Percentiles rank a stretch among this genome's conserved stretches.
Evolutionary conservation across 139 green algal species (phyloP).

Genomic region (Bryopsis sp.): DNA sequence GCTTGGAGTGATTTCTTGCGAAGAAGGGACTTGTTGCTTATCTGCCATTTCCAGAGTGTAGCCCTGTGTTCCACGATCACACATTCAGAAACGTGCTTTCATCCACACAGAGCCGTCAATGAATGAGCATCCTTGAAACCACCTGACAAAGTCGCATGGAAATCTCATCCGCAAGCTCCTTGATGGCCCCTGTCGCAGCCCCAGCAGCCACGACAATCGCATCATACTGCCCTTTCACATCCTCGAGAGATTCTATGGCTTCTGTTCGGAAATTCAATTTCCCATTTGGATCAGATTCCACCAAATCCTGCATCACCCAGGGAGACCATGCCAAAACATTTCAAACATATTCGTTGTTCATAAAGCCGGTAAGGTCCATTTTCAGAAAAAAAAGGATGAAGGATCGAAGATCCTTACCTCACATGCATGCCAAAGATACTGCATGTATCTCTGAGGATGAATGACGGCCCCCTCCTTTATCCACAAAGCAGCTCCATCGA

Average conservation of each 20-base stretch:
- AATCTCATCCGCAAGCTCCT: neutral
- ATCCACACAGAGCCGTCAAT: too few species aligned
- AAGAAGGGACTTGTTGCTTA: slow-evolving; percentile 5
- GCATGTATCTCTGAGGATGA: neutral
- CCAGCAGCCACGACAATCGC: slow-evolving; percentile 13
- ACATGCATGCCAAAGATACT: slow-evolving; percentile 3
- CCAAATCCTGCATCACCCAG: neutral
- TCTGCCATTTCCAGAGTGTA: neutral
- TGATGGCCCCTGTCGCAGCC: neutral
- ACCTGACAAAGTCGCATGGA: slow-evolving; percentile 13
- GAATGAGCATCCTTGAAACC: too few species aligned
- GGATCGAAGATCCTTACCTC: too few species aligned
- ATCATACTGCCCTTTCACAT: neutral
- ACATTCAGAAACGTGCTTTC: too few species aligned
- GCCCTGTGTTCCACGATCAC: neutral
- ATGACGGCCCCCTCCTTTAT: neutral
- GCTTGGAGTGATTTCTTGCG: slow-evolving; percentile 38
- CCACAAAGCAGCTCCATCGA: too few species aligned
- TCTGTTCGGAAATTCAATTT: neutral
- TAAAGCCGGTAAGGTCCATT: neutral
- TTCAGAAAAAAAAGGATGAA: too few species aligned
- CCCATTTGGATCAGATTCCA: neutral
- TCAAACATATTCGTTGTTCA: neutral
- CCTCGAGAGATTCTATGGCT: neutral
- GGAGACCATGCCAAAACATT: neutral